Percentiles rank a stretch among this genome's conserved stretches.
Evolutionary conservation across 2,329 filamentous ascomycete genomes (phyloP).

Genomic region (Fusarium multiceps): DNA sequence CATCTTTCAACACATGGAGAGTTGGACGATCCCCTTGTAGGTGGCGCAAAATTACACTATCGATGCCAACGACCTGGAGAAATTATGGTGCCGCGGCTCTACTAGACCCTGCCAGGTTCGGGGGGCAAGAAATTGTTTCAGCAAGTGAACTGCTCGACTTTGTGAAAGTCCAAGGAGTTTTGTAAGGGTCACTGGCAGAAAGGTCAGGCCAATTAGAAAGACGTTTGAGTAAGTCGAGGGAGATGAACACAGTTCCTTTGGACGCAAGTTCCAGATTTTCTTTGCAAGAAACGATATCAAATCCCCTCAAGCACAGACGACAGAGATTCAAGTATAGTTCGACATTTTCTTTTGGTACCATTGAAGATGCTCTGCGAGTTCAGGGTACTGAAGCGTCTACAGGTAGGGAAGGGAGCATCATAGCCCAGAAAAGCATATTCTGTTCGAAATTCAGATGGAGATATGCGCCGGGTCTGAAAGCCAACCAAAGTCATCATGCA

Average conservation of each 20-base stretch:
- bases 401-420: background rate
- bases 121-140: accelerated
- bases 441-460: background rate
- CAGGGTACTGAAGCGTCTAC: background rate
- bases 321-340: too few relatives aligned
- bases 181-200: accelerated
- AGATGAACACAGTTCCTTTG: too few relatives aligned
- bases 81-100: background rate
- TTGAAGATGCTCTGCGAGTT: too few relatives aligned
- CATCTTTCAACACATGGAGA: background rate
- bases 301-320: too few relatives aligned
- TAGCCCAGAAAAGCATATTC: background rate
- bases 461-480: background rate
- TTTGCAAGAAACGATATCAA: too few relatives aligned
- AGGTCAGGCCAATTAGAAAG: background rate
- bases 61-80: background rate
- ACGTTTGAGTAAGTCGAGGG: too few relatives aligned
- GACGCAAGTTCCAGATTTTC: too few relatives aligned
- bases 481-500: background rate
- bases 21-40: background rate
- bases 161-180: accelerated
- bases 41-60: too few relatives aligned
- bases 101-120: background rate
- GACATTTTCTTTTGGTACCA: too few relatives aligned
- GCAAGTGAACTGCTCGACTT: background rate